These are phyloP conservation scores for Allantophomopsis cytisporea DNA, from an alignment of 2,329 filamentous ascomycete species.

Conservation along the genomic window DNA sequence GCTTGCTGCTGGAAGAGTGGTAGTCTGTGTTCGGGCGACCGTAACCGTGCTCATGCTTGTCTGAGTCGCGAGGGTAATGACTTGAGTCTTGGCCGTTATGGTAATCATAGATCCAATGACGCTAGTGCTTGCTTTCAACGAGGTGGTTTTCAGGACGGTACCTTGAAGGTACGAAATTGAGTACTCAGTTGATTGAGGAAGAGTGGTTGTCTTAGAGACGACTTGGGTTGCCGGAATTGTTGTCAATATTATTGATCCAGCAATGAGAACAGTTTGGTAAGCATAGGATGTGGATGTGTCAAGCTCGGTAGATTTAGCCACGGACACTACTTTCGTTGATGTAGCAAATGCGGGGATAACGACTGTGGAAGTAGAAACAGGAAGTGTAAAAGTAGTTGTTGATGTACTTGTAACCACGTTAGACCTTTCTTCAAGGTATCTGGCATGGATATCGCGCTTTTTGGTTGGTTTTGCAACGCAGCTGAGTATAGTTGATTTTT, in stretches of 20 bases:
- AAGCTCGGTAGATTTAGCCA: conserved; percentile 1
- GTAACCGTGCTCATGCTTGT: too few species aligned
- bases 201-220: conserved; percentile 3
- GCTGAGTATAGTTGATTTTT: not conserved
- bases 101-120: not conserved
- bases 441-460: not conserved
- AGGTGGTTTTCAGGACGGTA: conserved; percentile 2
- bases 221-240: conserved; percentile 1
- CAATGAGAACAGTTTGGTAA: conserved; percentile 1
- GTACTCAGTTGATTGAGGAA: conserved; percentile 2
- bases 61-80: too few species aligned
- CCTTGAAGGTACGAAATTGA: conserved; percentile 2
- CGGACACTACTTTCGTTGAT: not conserved
- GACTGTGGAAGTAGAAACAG: not conserved
- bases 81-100: not conserved
- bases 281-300: conserved; percentile 3
- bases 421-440: not conserved
- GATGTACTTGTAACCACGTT: not conserved
- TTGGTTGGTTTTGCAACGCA: not conserved
- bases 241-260: conserved; percentile 2
- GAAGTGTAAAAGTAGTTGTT: not conserved
- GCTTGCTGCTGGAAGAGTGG: not conserved
- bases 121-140: conserved; percentile 1
- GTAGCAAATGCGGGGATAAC: not conserved
- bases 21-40: not conserved